Evolutionary conservation across 1,139 yeast genomes (phyloP).

Genomic region (Lodderomyces parapsilosis): DNA sequence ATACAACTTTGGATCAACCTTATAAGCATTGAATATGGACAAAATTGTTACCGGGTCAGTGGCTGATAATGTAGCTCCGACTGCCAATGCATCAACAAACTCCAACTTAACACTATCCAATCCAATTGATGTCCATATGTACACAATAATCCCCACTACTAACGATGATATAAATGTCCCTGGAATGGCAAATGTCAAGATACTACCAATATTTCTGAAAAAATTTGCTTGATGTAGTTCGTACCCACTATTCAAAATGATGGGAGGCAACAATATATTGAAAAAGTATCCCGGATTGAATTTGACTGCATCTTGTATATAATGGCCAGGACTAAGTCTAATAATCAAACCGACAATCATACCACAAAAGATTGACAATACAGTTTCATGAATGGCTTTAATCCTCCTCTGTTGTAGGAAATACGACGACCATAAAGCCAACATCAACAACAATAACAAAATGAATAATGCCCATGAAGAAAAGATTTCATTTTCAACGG

Average conservation of each 20-base stretch:
- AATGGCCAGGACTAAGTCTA: conserved; percentile 90
- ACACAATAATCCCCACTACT: conserved; percentile 81
- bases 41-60: conserved; percentile 98
- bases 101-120: conserved; percentile 84
- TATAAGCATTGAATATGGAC: conserved; percentile 94
- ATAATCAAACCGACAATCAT: conserved; percentile 93
- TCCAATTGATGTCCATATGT: conserved; percentile 89
- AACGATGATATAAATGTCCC: conserved; percentile 93
- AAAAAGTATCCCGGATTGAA: conserved; percentile 94
- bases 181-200: conserved; percentile 92
- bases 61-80: conserved; percentile 96
- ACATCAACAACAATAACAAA: conserved; percentile 71
- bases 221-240: conserved; percentile 95
- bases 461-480: conserved; percentile 97
- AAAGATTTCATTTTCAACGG: conserved; percentile 93
- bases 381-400: conserved; percentile 96
- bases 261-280: conserved; percentile 92
- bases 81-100: conserved; percentile 93
- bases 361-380: conserved; percentile 91
- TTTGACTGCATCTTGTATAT: conserved; percentile 94
- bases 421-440: conserved; percentile 94
- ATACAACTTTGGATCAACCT: conserved; percentile 95
- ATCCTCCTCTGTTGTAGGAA: conserved; percentile 88
- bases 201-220: conserved; percentile 88
- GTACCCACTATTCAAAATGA: conserved; percentile 92